Evolutionary conservation across 208 protist genomes (phyloP).

Genomic region (Polymyxa betae): DNA sequence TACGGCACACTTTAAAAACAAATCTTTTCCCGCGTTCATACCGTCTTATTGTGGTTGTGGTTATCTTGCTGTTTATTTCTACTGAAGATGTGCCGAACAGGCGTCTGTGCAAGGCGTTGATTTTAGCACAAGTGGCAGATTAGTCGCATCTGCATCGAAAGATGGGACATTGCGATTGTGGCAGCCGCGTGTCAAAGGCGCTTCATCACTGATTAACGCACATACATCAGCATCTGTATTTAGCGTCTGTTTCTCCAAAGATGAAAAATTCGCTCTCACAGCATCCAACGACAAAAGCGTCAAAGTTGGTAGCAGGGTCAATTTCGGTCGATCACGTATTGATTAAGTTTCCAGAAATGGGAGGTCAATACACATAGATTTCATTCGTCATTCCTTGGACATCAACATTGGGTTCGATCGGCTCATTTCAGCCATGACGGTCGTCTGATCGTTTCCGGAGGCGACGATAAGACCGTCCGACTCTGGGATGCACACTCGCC

Average conservation of each 20-base stretch:
- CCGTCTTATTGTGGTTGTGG: neutral
- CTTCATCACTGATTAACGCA: slow-evolving; percentile 72
- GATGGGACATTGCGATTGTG: slow-evolving; percentile 74
- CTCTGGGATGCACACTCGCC: slow-evolving; percentile 73
- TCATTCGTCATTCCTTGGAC: slow-evolving; percentile 64
- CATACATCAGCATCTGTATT: slow-evolving; percentile 70
- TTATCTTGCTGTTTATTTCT: neutral
- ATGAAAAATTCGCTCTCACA: slow-evolving; percentile 67
- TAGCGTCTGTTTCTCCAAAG: slow-evolving; percentile 68
- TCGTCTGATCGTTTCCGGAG: slow-evolving; percentile 71
- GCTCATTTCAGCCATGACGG: slow-evolving; percentile 71
- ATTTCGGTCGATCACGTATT: neutral
- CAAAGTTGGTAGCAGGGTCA: slow-evolving; percentile 62
- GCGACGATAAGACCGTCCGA: slow-evolving; percentile 78
- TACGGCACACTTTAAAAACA: neutral
- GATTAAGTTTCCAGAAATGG: slow-evolving; percentile 44
- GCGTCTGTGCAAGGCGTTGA: slow-evolving; percentile 67
- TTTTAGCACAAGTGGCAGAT: slow-evolving; percentile 65
- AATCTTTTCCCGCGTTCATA: neutral
- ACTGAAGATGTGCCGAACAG: no score
- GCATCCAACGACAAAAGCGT: slow-evolving; percentile 76
- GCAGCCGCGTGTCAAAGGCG: slow-evolving; percentile 71
- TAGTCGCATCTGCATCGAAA: slow-evolving; percentile 74
- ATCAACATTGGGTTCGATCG: slow-evolving; percentile 80
- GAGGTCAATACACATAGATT: slow-evolving; percentile 54